phyloP scores from a whole-genome alignment of 2,329 filamentous ascomycete species.

The Acrodontium crateriforme region DNA sequence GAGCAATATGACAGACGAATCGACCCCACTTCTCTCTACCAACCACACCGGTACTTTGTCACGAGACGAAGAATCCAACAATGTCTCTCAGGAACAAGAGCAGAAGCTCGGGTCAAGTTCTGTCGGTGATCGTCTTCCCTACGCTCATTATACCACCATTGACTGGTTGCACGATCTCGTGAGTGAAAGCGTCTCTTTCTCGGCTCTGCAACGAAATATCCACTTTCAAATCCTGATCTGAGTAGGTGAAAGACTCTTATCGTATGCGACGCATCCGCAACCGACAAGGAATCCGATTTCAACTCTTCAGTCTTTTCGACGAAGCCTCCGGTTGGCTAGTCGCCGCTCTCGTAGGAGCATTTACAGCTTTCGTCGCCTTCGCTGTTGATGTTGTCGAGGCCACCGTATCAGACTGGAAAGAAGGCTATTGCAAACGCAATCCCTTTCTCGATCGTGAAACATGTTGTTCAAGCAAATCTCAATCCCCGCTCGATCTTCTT shows the following conservation, averaged over 20 bases:
- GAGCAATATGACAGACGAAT: no score
- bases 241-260: constrained; percentile 42
- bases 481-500: constrained; percentile 12
- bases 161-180: constrained; percentile 49
- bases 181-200: constrained; percentile 1
- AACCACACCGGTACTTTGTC: no score
- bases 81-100: no score
- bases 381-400: constrained; percentile 41
- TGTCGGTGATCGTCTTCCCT: constrained; percentile 42
- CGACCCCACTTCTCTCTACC: no score
- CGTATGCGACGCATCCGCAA: constrained; percentile 35
- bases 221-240: background rate
- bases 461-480: constrained; percentile 32
- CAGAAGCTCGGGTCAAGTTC: constrained; percentile 31
- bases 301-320: constrained; percentile 31
- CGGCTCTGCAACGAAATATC: constrained; percentile 1
- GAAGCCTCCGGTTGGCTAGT: constrained; percentile 42
- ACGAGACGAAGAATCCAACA: no score
- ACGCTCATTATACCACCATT: constrained; percentile 49
- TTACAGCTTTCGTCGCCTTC: constrained; percentile 44
- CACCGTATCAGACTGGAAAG: constrained; percentile 41
- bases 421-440: constrained; percentile 39
- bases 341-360: constrained; percentile 37
- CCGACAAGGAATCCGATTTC: constrained; percentile 29
- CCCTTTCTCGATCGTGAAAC: constrained; percentile 33